These are phyloP conservation scores for Trametes meyenii DNA, from an alignment of 768 basidiomycete genomes.

Conservation along the genomic window DNA sequence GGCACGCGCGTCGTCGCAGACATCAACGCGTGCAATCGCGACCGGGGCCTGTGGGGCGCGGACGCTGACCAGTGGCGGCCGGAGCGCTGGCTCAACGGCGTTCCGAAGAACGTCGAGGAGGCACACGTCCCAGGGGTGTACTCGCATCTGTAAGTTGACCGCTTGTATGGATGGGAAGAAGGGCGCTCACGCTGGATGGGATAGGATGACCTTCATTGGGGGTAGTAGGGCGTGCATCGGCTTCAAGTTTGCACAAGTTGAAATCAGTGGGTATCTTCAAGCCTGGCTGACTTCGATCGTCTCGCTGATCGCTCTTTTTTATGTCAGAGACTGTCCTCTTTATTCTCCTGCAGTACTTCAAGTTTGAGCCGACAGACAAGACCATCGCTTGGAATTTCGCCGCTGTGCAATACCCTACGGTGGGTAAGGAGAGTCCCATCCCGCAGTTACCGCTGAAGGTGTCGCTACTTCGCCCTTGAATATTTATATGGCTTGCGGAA, in stretches of 20 bases:
- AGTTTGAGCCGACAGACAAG: slow-evolving; percentile 23
- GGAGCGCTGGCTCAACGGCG: slow-evolving; percentile 26
- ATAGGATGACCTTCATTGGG: slow-evolving; percentile 23
- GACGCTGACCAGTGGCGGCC: slow-evolving; percentile 28
- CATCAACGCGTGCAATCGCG: slow-evolving; percentile 14
- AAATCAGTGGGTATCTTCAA: slow-evolving; percentile 6
- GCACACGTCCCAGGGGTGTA: slow-evolving; percentile 25
- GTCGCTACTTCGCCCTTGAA: slow-evolving; percentile 6
- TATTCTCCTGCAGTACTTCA: slow-evolving; percentile 20
- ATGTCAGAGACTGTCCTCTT: slow-evolving; percentile 20
- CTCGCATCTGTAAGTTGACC: slow-evolving; percentile 20
- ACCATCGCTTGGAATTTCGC: slow-evolving; percentile 26
- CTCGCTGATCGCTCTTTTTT: neutral
- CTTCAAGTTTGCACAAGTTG: slow-evolving; percentile 25
- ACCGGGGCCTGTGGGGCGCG: slow-evolving; percentile 23
- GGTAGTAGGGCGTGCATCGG: slow-evolving; percentile 18
- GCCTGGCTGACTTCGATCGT: neutral
- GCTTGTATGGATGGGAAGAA: neutral
- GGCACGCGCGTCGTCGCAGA: slow-evolving; percentile 23
- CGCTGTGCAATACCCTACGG: slow-evolving; percentile 23
- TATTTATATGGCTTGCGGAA: no score
- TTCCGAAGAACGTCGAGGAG: slow-evolving; percentile 22
- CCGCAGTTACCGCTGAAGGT: slow-evolving; percentile 25
- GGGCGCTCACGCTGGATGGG: neutral
- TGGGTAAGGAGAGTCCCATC: slow-evolving; percentile 13